phyloP scores from a whole-genome alignment of 202 grass and related monocot genomes.

The Digitaria exilis region DNA sequence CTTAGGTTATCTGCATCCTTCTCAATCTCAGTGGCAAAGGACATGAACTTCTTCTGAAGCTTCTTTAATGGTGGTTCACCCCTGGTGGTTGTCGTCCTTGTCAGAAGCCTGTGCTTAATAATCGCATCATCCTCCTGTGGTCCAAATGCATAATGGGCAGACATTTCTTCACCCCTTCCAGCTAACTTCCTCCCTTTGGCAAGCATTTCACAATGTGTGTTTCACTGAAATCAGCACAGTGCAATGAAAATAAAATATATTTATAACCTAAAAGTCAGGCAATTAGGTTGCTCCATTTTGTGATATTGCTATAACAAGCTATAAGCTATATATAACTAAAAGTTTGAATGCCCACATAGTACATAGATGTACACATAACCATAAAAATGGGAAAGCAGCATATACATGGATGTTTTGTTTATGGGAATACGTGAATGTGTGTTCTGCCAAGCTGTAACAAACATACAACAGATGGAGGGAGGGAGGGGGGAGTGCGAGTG shows the following conservation, averaged over 20 bases:
- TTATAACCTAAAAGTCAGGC: slow-evolving; percentile 3
- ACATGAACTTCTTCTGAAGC: slow-evolving; percentile 90
- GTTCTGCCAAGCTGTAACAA: neutral
- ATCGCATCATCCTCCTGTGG: slow-evolving; percentile 82
- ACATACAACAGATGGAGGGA: neutral
- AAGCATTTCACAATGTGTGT: slow-evolving; percentile 46
- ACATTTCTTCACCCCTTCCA: slow-evolving; percentile 72
- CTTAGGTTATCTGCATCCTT: slow-evolving; percentile 57
- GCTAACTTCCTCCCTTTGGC: slow-evolving; percentile 77
- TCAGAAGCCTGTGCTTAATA: slow-evolving; percentile 95
- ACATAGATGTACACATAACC: neutral
- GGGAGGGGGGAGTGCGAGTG: neutral
- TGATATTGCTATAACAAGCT: neutral
- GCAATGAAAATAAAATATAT: slow-evolving; percentile 23
- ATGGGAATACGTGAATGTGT: neutral
- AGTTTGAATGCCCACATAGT: neutral
- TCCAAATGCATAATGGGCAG: slow-evolving; percentile 81
- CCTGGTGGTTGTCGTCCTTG: slow-evolving; percentile 81
- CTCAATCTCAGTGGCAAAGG: slow-evolving; percentile 78
- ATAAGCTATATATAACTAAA: neutral
- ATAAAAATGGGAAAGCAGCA: neutral
- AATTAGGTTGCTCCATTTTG: neutral
- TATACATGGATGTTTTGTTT: neutral
- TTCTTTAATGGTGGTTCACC: slow-evolving; percentile 96
- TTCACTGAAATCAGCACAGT: slow-evolving; percentile 17